Conservation (phyloP, 2,329 filamentous ascomycete genomes). For the Ophiostoma pallidulum region DNA sequence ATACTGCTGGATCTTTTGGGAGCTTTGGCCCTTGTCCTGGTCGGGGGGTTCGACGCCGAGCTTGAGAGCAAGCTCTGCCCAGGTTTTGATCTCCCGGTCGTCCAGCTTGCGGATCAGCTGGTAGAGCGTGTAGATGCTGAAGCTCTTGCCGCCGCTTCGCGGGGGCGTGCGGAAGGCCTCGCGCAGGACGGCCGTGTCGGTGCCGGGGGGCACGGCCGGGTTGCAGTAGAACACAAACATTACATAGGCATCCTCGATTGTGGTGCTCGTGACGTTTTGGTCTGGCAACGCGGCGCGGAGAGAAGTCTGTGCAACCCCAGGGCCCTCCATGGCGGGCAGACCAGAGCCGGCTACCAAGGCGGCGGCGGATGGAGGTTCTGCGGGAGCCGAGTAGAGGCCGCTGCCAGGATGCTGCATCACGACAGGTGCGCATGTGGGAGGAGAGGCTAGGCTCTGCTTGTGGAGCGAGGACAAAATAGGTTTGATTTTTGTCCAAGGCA, state of each 20-base stretch:
- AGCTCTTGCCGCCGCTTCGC: slow-evolving; percentile 78
- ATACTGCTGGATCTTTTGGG: slow-evolving; percentile 92
- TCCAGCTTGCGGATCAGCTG: slow-evolving; percentile 72
- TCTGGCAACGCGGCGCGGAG: slow-evolving; percentile 45
- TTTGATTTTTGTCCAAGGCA: background rate
- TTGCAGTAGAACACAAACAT: slow-evolving; percentile 87
- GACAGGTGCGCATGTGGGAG: background rate
- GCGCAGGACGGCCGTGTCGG: slow-evolving; percentile 60
- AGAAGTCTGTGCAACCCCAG: background rate
- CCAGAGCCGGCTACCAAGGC: background rate
- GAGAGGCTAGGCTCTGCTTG: background rate
- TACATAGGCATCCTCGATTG: slow-evolving; percentile 74
- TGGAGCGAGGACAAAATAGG: background rate
- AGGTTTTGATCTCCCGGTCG: slow-evolving; percentile 78
- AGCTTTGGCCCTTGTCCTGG: slow-evolving; percentile 72
- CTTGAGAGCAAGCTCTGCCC: slow-evolving; percentile 77
- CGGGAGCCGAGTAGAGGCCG: slow-evolving; percentile 4
- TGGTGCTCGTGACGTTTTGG: slow-evolving; percentile 56
- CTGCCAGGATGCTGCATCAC: slow-evolving; percentile 6
- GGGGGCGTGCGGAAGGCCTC: slow-evolving; percentile 72
- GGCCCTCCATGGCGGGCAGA: background rate
- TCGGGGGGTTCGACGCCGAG: slow-evolving; percentile 84
- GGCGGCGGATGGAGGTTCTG: background rate
- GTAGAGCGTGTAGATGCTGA: slow-evolving; percentile 68
- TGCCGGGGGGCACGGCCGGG: slow-evolving; percentile 61